phyloP scores from a whole-genome alignment of 2,329 filamentous ascomycete species.

The Neopestalotiopsis sp. region DNA sequence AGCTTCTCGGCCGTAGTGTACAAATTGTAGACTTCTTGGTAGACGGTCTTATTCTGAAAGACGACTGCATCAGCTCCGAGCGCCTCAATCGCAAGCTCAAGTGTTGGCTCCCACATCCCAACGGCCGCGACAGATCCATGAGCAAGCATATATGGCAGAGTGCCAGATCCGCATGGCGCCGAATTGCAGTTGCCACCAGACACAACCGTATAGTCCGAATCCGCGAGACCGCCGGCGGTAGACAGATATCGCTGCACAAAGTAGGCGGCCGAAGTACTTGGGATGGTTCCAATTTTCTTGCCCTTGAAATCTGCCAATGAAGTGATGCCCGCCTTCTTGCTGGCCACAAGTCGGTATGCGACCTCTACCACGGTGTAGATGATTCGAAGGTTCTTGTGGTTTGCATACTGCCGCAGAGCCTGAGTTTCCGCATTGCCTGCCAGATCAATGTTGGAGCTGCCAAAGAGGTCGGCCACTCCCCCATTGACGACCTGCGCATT shows the following conservation, averaged over 20 bases:
- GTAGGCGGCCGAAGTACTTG: slow-evolving; percentile 37
- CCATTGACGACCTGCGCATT: slow-evolving; percentile 29
- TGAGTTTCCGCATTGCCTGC: slow-evolving; percentile 42
- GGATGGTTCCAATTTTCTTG: slow-evolving; percentile 37
- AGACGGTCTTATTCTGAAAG: slow-evolving; percentile 35
- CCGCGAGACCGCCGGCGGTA: slow-evolving; percentile 29
- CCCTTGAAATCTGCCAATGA: slow-evolving; percentile 35
- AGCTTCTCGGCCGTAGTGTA: slow-evolving; percentile 39
- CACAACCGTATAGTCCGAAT: slow-evolving; percentile 34
- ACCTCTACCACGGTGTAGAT: slow-evolving; percentile 39
- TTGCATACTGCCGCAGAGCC: slow-evolving; percentile 36
- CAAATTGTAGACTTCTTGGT: slow-evolving; percentile 40
- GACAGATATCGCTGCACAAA: slow-evolving; percentile 36
- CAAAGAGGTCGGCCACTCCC: slow-evolving; percentile 36
- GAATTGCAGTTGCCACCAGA: slow-evolving; percentile 32
- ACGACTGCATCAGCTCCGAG: slow-evolving; percentile 32
- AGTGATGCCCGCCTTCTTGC: slow-evolving; percentile 30
- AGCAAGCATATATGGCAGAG: slow-evolving; percentile 35
- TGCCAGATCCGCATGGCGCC: slow-evolving; percentile 33
- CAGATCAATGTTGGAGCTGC: slow-evolving; percentile 33
- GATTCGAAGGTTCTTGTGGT: slow-evolving; percentile 35
- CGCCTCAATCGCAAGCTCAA: slow-evolving; percentile 35
- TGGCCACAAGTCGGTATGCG: slow-evolving; percentile 39
- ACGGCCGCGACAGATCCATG: slow-evolving; percentile 35
- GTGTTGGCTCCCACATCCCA: slow-evolving; percentile 40